These are phyloP conservation scores for Yamadazyma atmosphaerica DNA, from an alignment of 1,139 yeast species.

Conservation along the genomic window DNA sequence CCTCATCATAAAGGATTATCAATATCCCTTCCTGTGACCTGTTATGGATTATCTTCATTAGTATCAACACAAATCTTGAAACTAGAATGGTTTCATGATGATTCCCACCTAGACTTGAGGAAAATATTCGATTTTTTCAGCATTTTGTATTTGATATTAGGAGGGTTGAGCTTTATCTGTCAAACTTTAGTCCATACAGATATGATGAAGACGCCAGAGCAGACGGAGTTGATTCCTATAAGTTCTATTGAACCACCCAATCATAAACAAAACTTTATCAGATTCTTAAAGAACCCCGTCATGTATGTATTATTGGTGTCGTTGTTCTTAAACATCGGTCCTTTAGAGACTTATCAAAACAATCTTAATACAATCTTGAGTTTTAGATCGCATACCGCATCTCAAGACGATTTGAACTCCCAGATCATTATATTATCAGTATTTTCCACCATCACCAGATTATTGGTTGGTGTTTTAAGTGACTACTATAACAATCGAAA, in stretches of 20 bases:
- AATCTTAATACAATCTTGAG: conserved; percentile 71
- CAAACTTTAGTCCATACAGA: conserved; percentile 53
- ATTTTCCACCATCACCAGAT: conserved; percentile 46
- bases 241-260: conserved; percentile 40
- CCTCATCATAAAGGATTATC: conserved; percentile 77
- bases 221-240: conserved; percentile 18
- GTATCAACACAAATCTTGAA: conserved; percentile 59
- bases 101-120: conserved; percentile 42
- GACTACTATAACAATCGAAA: conserved; percentile 51
- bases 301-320: conserved; percentile 66
- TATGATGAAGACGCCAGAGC: conserved; percentile 14
- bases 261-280: conserved; percentile 48
- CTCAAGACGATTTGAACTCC: conserved; percentile 51
- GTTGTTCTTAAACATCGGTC: conserved; percentile 74
- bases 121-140: conserved; percentile 62
- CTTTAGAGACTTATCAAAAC: conserved; percentile 83
- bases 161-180: conserved; percentile 60
- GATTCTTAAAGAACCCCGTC: conserved; percentile 60
- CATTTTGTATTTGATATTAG: conserved; percentile 53
- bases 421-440: conserved; percentile 43
- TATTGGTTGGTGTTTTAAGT: conserved; percentile 63
- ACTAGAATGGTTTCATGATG: conserved; percentile 31
- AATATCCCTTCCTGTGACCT: conserved; percentile 84
- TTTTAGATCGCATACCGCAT: conserved; percentile 19
- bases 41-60: conserved; percentile 79